Evolutionary conservation across 2,329 filamentous ascomycete genomes (phyloP), one percentile per base, ranked within the genome.

Genomic region (Epichloe festucae): DNA sequence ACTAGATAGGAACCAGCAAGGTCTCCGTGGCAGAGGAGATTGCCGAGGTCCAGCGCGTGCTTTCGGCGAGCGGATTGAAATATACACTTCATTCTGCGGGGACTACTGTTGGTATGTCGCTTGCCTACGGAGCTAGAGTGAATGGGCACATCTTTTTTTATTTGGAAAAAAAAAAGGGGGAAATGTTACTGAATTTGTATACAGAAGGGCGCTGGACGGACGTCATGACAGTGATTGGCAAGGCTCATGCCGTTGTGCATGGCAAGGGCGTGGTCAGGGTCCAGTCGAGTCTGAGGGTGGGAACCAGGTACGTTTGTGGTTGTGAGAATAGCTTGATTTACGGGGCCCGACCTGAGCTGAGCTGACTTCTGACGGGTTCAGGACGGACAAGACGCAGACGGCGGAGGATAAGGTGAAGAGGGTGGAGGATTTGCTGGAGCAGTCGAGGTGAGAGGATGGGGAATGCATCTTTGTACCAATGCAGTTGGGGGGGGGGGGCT

Each of bases 71-170:
- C 59, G 89, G 89, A 2, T 67, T 97, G 56, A 83, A 81, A 57
- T 91, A 90, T 65, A 82, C 78, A 46, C 93, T 97, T 88, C 91
- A 97, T 70, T 90, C 87, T 27, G 90, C 89, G 2, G 93, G 91
- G 12, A 96, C 91, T 0, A 97, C 91, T 0, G 79, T 97, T 51
- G 89, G 89, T 93, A 73, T 15, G 15, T 4, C 35, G 34, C 51
- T 40, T 19, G 2, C 27, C 1, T 8, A 31, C 27, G 27, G 27
- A 27, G 27, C 27, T 8, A 10, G 27, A 31, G 27, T 31, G 27
- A 31, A 10, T 31, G 8, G 27, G 27, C 27, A 10, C 8, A 21
- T 21, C 19, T 3, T 3, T 21, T 31, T 21, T 45, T 52, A 35
- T 34, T 49, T 41, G 4, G 7, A 27, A 27, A 2, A 10, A 10